Evolutionary conservation across 352 stramenopile species (phyloP).

Genomic region (Phytophthora podocarpi): DNA sequence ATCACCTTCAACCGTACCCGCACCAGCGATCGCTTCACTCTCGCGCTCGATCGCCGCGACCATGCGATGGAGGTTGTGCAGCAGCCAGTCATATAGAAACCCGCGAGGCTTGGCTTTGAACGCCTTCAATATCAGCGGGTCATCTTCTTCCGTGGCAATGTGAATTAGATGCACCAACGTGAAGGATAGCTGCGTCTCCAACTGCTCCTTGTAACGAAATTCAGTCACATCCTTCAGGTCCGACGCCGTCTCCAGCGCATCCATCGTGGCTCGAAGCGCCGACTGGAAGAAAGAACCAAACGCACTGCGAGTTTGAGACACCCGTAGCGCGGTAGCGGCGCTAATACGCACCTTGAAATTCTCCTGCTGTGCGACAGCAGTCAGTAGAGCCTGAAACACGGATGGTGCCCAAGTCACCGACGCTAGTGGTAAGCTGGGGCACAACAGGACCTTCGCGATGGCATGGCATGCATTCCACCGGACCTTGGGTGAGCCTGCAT

Average conservation of each 20-base stretch:
- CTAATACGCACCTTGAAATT: constrained; percentile 92
- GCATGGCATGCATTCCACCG: constrained; percentile 89
- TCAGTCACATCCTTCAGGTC: constrained; percentile 88
- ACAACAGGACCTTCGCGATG: constrained; percentile 87
- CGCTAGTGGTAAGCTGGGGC: constrained; percentile 73
- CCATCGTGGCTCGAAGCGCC: constrained; percentile 64
- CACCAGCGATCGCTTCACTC: constrained; percentile 25
- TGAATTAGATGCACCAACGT: constrained; percentile 85
- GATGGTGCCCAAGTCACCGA: constrained; percentile 76
- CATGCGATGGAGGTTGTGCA: constrained; percentile 89
- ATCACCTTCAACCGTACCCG: constrained; percentile 36
- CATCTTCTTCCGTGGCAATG: constrained; percentile 75
- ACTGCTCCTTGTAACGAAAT: constrained; percentile 91
- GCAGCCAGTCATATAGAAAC: constrained; percentile 90
- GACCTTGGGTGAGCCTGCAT: constrained; percentile 82
- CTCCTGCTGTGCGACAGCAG: constrained; percentile 81
- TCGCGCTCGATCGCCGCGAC: constrained; percentile 68
- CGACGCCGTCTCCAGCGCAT: constrained; percentile 84
- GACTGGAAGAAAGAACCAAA: constrained; percentile 79
- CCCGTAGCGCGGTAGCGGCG: constrained; percentile 74
- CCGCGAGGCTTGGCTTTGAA: constrained; percentile 66
- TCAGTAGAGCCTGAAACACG: constrained; percentile 80
- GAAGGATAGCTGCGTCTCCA: constrained; percentile 88
- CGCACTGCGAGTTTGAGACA: constrained; percentile 65
- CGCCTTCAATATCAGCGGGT: constrained; percentile 66